Base-by-base conservation (phyloP, 192 early-diverging fungal species). In the Irineochytrium annulatum region DNA sequence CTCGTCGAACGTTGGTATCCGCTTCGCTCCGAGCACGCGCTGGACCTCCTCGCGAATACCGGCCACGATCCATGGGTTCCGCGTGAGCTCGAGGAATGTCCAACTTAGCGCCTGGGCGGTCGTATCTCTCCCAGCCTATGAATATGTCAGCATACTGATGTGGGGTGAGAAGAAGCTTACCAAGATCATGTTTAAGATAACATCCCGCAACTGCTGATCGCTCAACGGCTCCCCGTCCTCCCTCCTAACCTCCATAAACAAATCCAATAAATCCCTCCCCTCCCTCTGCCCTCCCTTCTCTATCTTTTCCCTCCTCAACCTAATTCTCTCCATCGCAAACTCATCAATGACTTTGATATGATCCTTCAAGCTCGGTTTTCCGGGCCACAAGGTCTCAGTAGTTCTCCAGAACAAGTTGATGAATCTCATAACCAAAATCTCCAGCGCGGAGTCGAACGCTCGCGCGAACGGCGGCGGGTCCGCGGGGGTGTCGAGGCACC, bases 41-140 rank as follows among this genome's bases (percentile, higher is more conserved):
- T 0, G 22, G 32, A 71, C 59, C 61, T 76, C 75, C 29, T 67
- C 29, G 16, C 55, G 34, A 3, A 63, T 31, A 20, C 37, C 57
- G 28, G 58, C 24, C 8, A 41, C 34, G 3, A 63, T 31, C 3
- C 19, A 3, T 8, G 53, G 53, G 27, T 57, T n/a, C 3, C 11
- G 20, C 19, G 61, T 44, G 0, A 63, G 55, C 13, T 24, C 29
- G 8, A 29, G 31, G 20, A 63, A 28, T 11, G 61, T 57, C 61
- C 61, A 63, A 34, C 61, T 61, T 3, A 84, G 56, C 0, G 72
- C 74, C 60, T 85, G 75, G 22, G 88, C 71, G 39, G 83, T 81
- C 34, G 82, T 71, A 68, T 83, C 72, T 57, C 84, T 69, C 63
- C 70, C 67, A 8, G 46, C 46, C n/a, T n/a, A n/a, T n/a, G n/a